Evolutionary conservation across 2,329 filamentous ascomycete genomes (phyloP), one percentile per base, ranked within the genome.

Genomic region (Ilyonectria destructans): DNA sequence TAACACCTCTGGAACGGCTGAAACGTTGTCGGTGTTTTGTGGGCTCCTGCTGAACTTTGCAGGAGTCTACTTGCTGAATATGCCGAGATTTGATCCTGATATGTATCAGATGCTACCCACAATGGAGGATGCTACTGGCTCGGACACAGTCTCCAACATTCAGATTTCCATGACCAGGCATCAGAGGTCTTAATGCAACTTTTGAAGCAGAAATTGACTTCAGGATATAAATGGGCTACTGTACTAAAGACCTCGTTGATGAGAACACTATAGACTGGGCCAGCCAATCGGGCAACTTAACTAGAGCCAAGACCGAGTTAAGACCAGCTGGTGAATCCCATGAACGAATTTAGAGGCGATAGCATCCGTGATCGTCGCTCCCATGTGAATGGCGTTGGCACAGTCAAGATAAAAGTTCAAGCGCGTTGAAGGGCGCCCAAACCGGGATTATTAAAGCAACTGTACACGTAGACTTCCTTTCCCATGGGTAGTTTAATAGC

Each of bases 21-120:
- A 48, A 12, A 26, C 45, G 1, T 26, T 48, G 12, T 48, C 45
- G 21, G 21, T 48, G 45, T 23, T 48, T 26, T 48, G 45, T 21
- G 45, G 45, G 45, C 19, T 48, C 21, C 21, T 48, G 45, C 23
- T 48, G 45, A 48, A 23, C 15, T 48, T 48, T 48, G 45, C 45
- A 26, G 45, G 45, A 48, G 45, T 48, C 21, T 48, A 48, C 45
- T 21, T 48, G 45, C 12, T 48, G 45, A 48, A 48, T 17, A 48
- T 48, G 45, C 26, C 45, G 45, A 48, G 45, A 48, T 48, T 48
- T 26, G 45, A 12, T 13, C 45, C 45, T 23, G 45, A 48, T 13
- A 48, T 26, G 23, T 21, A 48, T 48, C 45, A 48, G 23, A 26
- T 26, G 21, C 45, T 13, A 29, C 23, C 45, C 17, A 26, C 5